These are phyloP conservation scores for Penicillium bialowiezense DNA, from an alignment of 495 filamentous ascomycete species.

Conservation along the genomic window DNA sequence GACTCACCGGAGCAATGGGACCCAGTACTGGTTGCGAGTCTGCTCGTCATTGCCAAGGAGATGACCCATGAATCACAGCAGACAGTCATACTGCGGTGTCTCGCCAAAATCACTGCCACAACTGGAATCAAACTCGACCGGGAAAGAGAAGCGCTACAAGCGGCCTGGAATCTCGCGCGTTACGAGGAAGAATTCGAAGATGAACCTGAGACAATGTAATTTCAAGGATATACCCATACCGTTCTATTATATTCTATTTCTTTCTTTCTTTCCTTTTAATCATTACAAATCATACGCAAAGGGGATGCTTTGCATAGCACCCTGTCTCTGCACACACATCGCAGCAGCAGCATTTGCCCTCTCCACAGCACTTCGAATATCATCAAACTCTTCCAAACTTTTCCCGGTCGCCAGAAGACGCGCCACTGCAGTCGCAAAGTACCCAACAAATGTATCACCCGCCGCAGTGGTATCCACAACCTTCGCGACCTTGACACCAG, in stretches of 20 bases:
- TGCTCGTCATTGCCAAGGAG: conserved; percentile 19
- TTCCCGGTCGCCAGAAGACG: conserved; percentile 17
- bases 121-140: conserved; percentile 21
- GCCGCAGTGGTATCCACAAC: conserved; percentile 87
- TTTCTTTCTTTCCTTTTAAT: not conserved
- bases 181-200: conserved; percentile 22
- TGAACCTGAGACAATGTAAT: conserved; percentile 12
- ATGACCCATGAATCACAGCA: conserved; percentile 30
- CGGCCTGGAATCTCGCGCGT: conserved; percentile 19
- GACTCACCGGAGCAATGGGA: conserved; percentile 29
- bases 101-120: conserved; percentile 12
- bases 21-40: conserved; percentile 19
- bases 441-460: conserved; percentile 79
- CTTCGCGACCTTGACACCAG: conserved; percentile 52
- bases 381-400: conserved; percentile 15
- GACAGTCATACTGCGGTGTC: conserved; percentile 10
- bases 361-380: conserved; percentile 17
- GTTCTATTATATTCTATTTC: not conserved
- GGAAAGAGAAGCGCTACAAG: conserved; percentile 14
- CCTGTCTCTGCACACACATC: conserved; percentile 17
- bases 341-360: conserved; percentile 25
- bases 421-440: conserved; percentile 21
- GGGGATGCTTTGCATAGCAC: conserved; percentile 26
- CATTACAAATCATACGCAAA: conserved; percentile 24
- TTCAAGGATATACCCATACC: conserved; percentile 7